Evolutionary conservation across 148 eudicot species (phyloP).

Genomic region (Vaccinium corymbosum): DNA sequence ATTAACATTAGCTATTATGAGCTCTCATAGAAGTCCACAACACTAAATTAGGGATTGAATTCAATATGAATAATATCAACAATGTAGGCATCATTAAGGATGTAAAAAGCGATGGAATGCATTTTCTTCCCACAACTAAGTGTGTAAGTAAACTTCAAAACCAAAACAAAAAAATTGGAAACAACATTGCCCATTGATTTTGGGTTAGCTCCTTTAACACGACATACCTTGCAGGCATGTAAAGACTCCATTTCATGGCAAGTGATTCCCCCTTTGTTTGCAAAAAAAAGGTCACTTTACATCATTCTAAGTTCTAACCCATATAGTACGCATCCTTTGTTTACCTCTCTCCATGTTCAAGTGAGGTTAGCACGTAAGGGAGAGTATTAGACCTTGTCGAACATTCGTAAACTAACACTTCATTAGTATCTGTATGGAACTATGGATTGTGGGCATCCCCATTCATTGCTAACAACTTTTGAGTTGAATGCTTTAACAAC

Average conservation of each 20-base stretch:
- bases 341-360: background rate
- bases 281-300: background rate
- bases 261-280: background rate
- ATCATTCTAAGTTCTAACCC: background rate
- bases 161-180: background rate
- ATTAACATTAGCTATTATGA: background rate
- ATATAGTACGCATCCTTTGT: background rate
- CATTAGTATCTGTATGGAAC: background rate
- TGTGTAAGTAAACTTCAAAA: background rate
- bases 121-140: background rate
- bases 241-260: constrained; percentile 1
- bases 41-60: background rate
- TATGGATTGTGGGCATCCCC: background rate
- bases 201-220: background rate
- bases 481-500: background rate
- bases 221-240: background rate
- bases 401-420: background rate
- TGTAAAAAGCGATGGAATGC: background rate
- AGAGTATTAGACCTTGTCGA: background rate
- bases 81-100: background rate
- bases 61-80: background rate
- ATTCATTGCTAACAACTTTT: background rate
- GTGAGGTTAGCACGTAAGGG: background rate
- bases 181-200: background rate
- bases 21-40: background rate